Percentiles rank a stretch among this genome's conserved stretches.
phyloP scores from a whole-genome alignment of 768 basidiomycete species.

The Tricholoma bakamatsutake region DNA sequence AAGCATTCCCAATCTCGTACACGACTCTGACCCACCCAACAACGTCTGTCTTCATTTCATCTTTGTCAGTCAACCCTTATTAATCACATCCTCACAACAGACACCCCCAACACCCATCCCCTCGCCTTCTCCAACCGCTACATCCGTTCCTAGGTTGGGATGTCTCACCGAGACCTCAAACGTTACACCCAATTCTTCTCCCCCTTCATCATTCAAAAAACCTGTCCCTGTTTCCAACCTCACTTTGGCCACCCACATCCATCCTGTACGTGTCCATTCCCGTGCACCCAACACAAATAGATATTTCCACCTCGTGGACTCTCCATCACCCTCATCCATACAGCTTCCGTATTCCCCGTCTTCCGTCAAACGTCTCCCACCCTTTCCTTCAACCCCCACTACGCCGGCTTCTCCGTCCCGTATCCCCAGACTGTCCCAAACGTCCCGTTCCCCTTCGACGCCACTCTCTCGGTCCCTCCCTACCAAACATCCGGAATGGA shows the following conservation, averaged over 20 bases:
- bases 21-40: neutral
- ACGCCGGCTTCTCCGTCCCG: conserved; percentile 1
- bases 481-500: conserved; percentile 15
- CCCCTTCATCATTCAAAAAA: conserved; percentile 9
- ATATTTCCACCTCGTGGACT: conserved; percentile 11
- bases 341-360: neutral
- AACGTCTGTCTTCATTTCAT: neutral
- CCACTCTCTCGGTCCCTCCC: conserved; percentile 8
- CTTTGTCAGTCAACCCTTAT: neutral
- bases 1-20: neutral
- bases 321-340: conserved; percentile 1
- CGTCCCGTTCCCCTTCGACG: conserved; percentile 6
- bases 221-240: conserved; percentile 2
- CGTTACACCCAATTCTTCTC: neutral
- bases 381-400: neutral
- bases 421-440: conserved; percentile 4
- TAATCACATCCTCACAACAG: conserved; percentile 6
- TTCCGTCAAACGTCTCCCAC: neutral
- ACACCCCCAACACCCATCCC: conserved; percentile 9
- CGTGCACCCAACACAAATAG: conserved; percentile 10
- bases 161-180: neutral
- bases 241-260: conserved; percentile 3
- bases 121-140: conserved; percentile 1
- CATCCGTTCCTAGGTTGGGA: neutral
- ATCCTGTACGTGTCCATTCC: conserved; percentile 1